A percentile compares a stretch with the other conserved stretches of the same genome.
These are phyloP conservation scores for Mycena capillaripes DNA, from an alignment of 768 basidiomycete species.

Conservation along the genomic window DNA sequence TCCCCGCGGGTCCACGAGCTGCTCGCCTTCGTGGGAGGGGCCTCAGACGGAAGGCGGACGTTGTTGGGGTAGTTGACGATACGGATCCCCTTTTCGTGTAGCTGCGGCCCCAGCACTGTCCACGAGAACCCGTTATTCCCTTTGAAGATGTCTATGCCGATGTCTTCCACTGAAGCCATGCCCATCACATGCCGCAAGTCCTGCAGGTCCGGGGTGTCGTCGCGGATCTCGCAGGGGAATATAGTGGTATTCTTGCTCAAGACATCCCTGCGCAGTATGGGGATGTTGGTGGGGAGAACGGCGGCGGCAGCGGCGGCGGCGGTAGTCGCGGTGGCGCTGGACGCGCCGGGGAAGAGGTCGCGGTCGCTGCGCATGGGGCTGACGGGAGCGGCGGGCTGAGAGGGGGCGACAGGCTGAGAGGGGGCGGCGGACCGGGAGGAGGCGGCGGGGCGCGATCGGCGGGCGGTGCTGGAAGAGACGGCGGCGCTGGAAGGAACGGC, in stretches of 20 bases:
- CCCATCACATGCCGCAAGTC: neutral
- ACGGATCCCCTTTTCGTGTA: neutral
- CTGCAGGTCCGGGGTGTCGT: neutral
- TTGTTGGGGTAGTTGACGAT: neutral
- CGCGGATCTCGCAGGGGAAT: neutral
- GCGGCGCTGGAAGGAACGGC: neutral
- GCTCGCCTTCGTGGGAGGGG: neutral
- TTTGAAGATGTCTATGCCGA: neutral
- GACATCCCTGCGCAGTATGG: neutral
- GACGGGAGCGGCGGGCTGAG: too few species aligned
- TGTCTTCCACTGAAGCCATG: neutral
- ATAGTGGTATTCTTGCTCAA: neutral
- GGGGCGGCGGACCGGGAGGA: too few species aligned
- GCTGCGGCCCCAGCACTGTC: neutral
- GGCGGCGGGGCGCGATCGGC: too few species aligned
- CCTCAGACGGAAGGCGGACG: neutral
- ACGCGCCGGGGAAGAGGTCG: too few species aligned
- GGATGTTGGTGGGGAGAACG: neutral
- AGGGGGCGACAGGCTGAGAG: too few species aligned
- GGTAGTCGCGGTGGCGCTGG: neutral
- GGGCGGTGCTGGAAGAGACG: neutral
- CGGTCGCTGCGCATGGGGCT: too few species aligned
- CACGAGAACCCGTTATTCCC: neutral
- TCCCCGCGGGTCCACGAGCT: neutral
- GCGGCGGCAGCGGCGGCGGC: neutral